Evolutionary conservation across 257 asterid species (phyloP).

Genomic region (Solanum sparsipilum): DNA sequence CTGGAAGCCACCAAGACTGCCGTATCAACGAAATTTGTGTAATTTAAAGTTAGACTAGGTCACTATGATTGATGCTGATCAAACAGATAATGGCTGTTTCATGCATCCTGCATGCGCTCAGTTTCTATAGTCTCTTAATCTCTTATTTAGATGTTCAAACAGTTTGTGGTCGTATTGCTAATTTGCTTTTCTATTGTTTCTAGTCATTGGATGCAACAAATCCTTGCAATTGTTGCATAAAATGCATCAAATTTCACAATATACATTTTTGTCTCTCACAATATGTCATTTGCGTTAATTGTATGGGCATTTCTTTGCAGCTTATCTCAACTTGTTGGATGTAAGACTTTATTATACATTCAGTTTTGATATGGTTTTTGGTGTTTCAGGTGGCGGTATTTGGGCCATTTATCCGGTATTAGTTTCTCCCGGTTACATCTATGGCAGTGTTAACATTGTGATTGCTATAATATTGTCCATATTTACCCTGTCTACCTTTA

Average conservation of each 20-base stretch:
- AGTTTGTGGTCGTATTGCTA: not conserved
- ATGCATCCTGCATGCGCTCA: not conserved
- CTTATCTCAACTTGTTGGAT: not conserved
- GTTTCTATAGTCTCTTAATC: not conserved
- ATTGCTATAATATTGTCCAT: conserved; percentile 36
- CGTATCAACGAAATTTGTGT: not conserved
- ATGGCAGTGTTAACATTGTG: conserved; percentile 39
- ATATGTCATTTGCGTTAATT: not conserved
- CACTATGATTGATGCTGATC: not conserved
- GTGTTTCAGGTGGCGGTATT: conserved; percentile 66
- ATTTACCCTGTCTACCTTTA: conserved; percentile 52
- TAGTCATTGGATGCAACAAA: not conserved
- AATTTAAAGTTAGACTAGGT: not conserved
- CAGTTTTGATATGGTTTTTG: not conserved
- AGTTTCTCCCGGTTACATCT: conserved; percentile 43
- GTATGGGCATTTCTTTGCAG: not conserved
- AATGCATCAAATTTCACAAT: not conserved
- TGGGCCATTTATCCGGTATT: conserved; percentile 74
- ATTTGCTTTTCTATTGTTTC: not conserved
- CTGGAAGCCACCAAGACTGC: not conserved
- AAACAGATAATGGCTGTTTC: not conserved
- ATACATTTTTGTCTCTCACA: not conserved
- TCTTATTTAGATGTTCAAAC: not conserved
- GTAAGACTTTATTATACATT: not conserved
- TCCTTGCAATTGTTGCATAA: not conserved